Evolutionary conservation across 352 stramenopile species (phyloP).

Genomic region (Phytopythium litorale): DNA sequence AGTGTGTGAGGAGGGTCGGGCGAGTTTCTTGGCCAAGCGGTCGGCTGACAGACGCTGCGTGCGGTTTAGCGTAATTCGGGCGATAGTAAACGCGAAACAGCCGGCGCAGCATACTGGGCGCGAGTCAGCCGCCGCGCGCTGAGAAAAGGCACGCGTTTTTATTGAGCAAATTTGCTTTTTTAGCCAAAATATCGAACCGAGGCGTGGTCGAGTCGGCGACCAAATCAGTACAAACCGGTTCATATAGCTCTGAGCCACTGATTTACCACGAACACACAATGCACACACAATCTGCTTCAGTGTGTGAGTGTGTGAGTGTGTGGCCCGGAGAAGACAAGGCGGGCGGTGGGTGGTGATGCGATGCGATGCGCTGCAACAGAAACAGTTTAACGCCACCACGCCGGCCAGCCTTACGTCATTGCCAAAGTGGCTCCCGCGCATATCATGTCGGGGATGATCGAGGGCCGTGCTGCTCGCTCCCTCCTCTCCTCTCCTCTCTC

Average conservation of each 20-base stretch:
- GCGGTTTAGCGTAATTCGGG: neutral
- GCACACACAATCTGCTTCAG: neutral
- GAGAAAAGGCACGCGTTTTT: constrained; percentile 4
- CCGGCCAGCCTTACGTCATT: constrained; percentile 1
- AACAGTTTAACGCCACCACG: neutral
- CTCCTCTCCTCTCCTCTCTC: neutral
- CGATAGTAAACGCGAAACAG: too few species aligned
- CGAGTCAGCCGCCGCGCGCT: neutral
- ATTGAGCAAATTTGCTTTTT: too few species aligned
- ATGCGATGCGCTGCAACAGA: neutral
- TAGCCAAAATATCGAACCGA: neutral
- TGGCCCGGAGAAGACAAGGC: neutral
- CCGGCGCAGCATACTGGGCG: too few species aligned
- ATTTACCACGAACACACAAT: too few species aligned
- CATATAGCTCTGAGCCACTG: too few species aligned
- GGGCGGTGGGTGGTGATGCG: too few species aligned
- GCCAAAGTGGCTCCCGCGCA: neutral
- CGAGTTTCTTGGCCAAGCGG: too few species aligned
- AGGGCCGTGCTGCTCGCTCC: neutral
- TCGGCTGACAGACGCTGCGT: too few species aligned
- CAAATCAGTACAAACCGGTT: too few species aligned
- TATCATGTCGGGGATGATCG: constrained; percentile 1
- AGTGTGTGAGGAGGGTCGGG: neutral
- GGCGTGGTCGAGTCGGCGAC: neutral
- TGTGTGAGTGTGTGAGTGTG: constrained; percentile 1